Evolutionary conservation across 208 protist species (phyloP), one percentile per base, ranked within the genome.

Genomic region (Crithidia sp.): DNA sequence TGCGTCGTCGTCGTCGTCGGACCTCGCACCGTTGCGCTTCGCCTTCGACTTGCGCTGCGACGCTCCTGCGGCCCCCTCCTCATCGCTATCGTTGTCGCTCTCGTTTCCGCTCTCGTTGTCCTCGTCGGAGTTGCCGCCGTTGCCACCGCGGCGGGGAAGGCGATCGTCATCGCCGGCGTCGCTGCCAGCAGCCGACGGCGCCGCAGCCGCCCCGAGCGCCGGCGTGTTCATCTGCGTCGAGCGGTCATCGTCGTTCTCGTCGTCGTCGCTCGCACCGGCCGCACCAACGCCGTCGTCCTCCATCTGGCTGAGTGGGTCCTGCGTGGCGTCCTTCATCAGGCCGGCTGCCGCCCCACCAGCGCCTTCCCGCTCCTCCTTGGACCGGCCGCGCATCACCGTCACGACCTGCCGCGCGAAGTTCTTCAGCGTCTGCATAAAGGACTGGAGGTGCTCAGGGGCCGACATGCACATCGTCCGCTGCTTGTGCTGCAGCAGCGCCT

Each of bases 381-480:
- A 68, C 50, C 85, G 83, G 9, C 87, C 87, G 16, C 87, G 74
- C 59, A 96, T 71, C 16, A 61, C 65, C 19, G 66, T 74, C 13
- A 94, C 86, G 36, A 95, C 69, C 36, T 81, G 83, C 70, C 84
- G 82, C 9, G 77, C 79, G 55, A 97, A 83, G 58, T 74, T 67
- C 55, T 75, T 66, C 37, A 97, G 79, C n/a, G 87, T 81, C 13
- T 79, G 75, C 54, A 63, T 83, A 50, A 94, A 91, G 19, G 78
- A 82, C 28, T 81, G 62, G 3, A 92, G 68, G 78, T 97, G 92
- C 74, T 97, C 90, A 16, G n/a, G 36, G 7, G 37, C 40, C 14
- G 87, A 86, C 92, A 97, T 97, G 80, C 89, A 89, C 87, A 92
- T 91, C 54, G 74, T 47, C 14, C 77, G 47, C 17, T 79, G 83